Evolutionary conservation across 2,329 filamentous ascomycete species (phyloP), one percentile per base, ranked within the genome.

Genomic region (Arthrobotrys conoides): DNA sequence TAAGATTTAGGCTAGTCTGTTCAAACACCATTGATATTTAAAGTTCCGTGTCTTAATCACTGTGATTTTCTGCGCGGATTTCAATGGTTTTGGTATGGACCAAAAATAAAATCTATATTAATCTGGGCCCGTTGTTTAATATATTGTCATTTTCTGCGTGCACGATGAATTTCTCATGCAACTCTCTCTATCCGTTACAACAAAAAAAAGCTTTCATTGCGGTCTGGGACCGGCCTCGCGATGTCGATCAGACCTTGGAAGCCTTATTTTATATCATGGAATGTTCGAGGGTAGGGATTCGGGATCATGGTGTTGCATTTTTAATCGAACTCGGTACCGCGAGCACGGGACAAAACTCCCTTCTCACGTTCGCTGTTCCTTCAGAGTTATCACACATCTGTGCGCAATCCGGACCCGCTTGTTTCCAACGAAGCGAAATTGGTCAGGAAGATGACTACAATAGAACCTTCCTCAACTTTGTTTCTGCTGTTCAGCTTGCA

Each of bases 271-370:
- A 61, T 61, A 61, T 61, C 57, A 61, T 5, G 27, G 57, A 61
- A 61, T 24, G 57, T 61, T 61, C 57, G 57, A 61, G 36, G 30
- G 59, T 36, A 44, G 59, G 44, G 48, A 44, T 57, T 44, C 20
- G 24, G 69, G 69, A 27, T 66, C 30, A 41, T 59, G 38, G 70
- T 65, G 66, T 71, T 67, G 71, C 20, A 75, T 55, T 57, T 71
- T 67, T 59, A 49, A 71, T 71, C 27, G 63, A 48, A 53, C 71
- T 75, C 71, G 71, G 51, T 75, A 75, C 71, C 71, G 44, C 41
- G 22, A 63, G 55, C n/a, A 46, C 51, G 71, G 71, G 41, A 75
- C 46, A 68, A 68, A 75, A 48, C 46, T 51, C 27, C 24, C 20
- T 22, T 24, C 41, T 59, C 44, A 44, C 27, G n/a, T 27, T n/a